Evolutionary conservation across 805 yeast genomes (phyloP), one percentile per base, ranked within the genome.

Genomic region (Starmerella bacillaris): DNA sequence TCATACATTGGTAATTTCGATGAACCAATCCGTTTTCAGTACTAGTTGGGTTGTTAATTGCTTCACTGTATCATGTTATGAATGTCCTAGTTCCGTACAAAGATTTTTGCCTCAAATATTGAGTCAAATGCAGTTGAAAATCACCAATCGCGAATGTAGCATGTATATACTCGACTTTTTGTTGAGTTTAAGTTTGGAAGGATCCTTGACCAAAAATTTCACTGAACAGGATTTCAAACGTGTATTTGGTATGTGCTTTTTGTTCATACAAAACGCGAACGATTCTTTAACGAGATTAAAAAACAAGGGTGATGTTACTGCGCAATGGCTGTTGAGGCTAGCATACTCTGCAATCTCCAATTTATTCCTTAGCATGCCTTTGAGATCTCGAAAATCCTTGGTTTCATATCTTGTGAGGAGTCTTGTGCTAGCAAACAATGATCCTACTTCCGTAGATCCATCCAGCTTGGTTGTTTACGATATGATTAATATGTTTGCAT

Each of bases 171-270:
- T 83, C 39, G 93, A 82, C 48, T 77, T 83, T 44, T 57, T 82
- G 37, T 53, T 72, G 41, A 67, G 80, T 1, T 55, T 83, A 27
- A 65, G 78, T 0, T 65, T 74, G 37, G 63, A 76, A 28, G 83
- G 86, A 0, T 54, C 68, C 2, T 54, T 80, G 38, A 72, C 78
- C 1, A 65, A 79, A 1, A 74, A 74, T 46, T 75, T 80, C 50
- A 76, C 78, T 3, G 63, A 65, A 15, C 89, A 78, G 33, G 93
- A 82, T 46, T 76, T 65, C 51, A 75, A 73, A 47, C 62, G 83
- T 31, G 79, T 80, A 2, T 78, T 82, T 58, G 93, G 78, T 2
- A 77, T 82, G 51, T 75, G 83, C 1, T 78, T 82, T 58, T 74
- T 74, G 46, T 75, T 73, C 46, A 75, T 80, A 36, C 79, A 78